Evolutionary conservation across 2,329 filamentous ascomycete genomes (phyloP).

Genomic region (Hirsutella minnesotensis): DNA sequence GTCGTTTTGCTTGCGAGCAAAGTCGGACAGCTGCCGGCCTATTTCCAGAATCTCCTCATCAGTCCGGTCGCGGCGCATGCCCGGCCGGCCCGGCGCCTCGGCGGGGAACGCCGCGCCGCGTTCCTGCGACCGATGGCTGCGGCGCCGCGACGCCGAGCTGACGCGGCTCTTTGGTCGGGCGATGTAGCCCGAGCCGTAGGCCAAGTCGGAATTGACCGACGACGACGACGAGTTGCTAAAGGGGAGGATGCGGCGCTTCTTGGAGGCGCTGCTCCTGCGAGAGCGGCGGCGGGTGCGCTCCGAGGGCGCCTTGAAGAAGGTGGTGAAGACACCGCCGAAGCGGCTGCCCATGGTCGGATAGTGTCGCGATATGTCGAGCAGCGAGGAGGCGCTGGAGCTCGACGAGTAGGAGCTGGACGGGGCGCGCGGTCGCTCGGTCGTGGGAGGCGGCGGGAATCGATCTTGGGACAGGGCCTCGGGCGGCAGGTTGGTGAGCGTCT

Average conservation of each 20-base stretch:
- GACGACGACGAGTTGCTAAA: constrained; percentile 54
- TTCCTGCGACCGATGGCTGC: constrained; percentile 5
- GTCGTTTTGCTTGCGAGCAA: constrained; percentile 38
- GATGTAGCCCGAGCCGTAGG: constrained; percentile 52
- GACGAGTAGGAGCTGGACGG: constrained; percentile 25
- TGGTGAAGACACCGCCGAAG: constrained; percentile 42
- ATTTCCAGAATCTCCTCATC: constrained; percentile 47
- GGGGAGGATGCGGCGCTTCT: constrained; percentile 42
- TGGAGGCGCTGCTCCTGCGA: constrained; percentile 24
- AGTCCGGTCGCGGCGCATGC: constrained; percentile 24
- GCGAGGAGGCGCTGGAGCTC: constrained; percentile 44
- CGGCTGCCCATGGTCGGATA: constrained; percentile 29
- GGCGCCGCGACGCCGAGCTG: too few species aligned
- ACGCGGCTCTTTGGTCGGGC: constrained; percentile 21
- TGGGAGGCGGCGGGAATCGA: not conserved
- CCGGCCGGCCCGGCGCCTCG: constrained; percentile 1
- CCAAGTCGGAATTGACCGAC: constrained; percentile 55
- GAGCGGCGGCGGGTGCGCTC: constrained; percentile 34
- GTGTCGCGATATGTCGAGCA: constrained; percentile 53
- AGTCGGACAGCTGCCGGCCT: constrained; percentile 40
- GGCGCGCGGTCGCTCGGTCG: constrained; percentile 9
- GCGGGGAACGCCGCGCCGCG: not conserved
- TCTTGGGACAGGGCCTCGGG: constrained; percentile 8
- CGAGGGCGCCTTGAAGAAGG: constrained; percentile 52
- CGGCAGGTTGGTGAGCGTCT: constrained; percentile 12